Evolutionary conservation across 1,284 basidiomycete species (phyloP), one percentile per base, ranked within the genome.

Genomic region (Rhodotorula sp.): DNA sequence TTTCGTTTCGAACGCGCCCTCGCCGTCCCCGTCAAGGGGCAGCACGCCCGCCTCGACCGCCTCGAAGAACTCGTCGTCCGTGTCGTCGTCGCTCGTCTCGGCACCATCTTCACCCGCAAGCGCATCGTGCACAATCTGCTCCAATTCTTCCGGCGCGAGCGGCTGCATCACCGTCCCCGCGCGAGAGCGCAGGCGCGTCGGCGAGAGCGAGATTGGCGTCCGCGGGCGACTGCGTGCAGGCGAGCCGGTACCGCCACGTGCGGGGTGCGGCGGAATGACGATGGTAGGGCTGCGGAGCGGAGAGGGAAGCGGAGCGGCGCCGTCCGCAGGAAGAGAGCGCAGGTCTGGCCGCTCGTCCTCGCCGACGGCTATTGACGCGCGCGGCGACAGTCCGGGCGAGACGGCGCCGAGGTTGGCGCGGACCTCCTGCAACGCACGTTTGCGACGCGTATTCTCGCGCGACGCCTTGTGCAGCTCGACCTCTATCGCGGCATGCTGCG

Each of bases 11-110:
- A 21, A 73, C 34, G 36, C 73, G 12, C 71, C 71, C 61, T 73
- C 72, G 22, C 67, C 67, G 25, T 41, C 21, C 13, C 67, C 85
- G 54, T 90, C 83, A 75, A 90, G 89, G 12, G 91, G 91, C 0
- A 95, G 83, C 41, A 85, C 87, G 66, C 90, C 90, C 19, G 88
- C 84, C 80, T 98, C 96, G 79, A 97, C 94, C 29, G 95, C 94
- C 80, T 98, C 96, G 79, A 97, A 98, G 83, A 98, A 98, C 82
- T 98, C 94, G 83, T 98, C 94, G 79, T 95, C 93, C 64, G 92
- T 91, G 75, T 95, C 93, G 2, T 90, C 91, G 19, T 84, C 84
- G 27, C 68, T 57, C 29, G 76, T 51, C 71, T 58, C 29, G 66
- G 72, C 55, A 53, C 72, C 73, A 10, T 77, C 50, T 67, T 74